phyloP scores from a whole-genome alignment of 768 basidiomycete species.

The Hericium rajendrae region DNA sequence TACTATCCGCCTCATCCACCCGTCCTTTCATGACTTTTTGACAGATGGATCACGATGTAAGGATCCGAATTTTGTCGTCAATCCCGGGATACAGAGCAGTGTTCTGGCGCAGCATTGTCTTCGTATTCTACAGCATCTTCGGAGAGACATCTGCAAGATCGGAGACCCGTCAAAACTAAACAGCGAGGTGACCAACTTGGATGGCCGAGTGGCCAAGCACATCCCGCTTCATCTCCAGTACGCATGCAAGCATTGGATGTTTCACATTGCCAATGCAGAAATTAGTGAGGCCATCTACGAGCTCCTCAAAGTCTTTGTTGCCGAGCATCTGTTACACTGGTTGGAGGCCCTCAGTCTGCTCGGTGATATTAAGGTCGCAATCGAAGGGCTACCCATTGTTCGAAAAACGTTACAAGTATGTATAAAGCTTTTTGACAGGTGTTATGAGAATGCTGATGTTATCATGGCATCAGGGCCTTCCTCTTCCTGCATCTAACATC shows the following conservation, averaged over 20 bases:
- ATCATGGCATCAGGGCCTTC: not conserved
- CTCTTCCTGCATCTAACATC: not conserved
- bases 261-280: not conserved
- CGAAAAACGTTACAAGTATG: not conserved
- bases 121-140: not conserved
- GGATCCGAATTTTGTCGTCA: not conserved
- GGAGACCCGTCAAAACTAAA: not conserved
- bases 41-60: not conserved
- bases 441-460: too few species aligned
- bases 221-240: not conserved
- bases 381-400: not conserved
- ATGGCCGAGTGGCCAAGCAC: not conserved
- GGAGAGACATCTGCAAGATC: not conserved
- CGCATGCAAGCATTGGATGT: not conserved
- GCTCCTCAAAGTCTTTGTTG: not conserved
- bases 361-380: not conserved
- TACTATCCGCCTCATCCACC: not conserved
- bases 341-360: not conserved
- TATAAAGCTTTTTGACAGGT: too few species aligned
- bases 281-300: not conserved
- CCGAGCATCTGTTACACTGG: not conserved
- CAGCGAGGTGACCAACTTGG: not conserved
- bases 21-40: not conserved
- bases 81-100: not conserved
- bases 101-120: not conserved